phyloP scores from a whole-genome alignment of 805 yeast species.

The Jamesozyma piceae region DNA sequence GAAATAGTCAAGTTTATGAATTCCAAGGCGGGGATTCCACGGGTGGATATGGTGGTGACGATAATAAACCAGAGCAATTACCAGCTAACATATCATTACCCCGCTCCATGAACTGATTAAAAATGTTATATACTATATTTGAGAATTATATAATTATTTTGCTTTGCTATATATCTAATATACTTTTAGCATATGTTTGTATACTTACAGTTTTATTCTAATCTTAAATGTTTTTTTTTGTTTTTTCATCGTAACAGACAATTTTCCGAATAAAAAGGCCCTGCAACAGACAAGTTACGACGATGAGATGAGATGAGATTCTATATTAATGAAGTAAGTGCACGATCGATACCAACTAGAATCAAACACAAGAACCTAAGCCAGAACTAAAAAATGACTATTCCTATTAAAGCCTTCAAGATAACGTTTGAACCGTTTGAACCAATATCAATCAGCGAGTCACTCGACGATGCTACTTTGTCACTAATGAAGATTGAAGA shows the following conservation, averaged over 20 bases:
- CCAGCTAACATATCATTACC: constrained; percentile 11
- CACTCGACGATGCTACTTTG: not conserved
- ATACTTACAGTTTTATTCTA: no score
- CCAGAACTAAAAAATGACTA: not conserved
- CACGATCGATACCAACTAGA: no score
- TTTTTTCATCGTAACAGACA: no score
- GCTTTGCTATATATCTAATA: not conserved
- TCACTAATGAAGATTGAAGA: not conserved
- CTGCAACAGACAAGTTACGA: no score
- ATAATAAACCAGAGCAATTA: constrained; percentile 7
- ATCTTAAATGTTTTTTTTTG: no score
- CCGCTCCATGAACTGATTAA: constrained; percentile 11
- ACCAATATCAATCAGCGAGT: not conserved
- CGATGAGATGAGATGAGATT: no score
- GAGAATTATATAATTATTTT: no score
- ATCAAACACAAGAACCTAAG: no score
- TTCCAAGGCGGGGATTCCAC: constrained; percentile 3
- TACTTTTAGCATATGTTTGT: not conserved
- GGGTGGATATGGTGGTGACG: not conserved
- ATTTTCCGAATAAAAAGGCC: no score
- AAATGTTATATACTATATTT: constrained; percentile 17
- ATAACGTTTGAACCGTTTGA: not conserved
- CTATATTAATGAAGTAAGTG: no score
- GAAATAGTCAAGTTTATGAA: constrained; percentile 9
- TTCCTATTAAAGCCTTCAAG: not conserved